Evolutionary conservation across 192 early-diverging fungal genomes (phyloP).

Genomic region (Funneliformis geosporum): DNA sequence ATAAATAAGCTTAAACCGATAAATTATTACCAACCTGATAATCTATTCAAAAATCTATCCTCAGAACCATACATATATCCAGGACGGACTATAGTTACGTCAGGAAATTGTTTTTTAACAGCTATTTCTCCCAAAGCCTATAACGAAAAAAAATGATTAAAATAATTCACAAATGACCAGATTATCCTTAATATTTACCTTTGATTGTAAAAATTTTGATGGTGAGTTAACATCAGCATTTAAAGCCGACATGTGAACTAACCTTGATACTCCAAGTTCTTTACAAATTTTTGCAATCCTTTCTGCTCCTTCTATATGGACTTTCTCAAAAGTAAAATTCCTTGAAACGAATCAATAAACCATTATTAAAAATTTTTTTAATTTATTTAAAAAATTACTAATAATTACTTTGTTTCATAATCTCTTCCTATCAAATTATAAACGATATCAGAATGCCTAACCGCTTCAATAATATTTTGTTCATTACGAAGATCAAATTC

Average conservation of each 20-base stretch:
- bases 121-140: conserved; percentile 89
- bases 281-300: conserved; percentile 74
- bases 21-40: conserved; percentile 59
- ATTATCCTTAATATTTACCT: conserved; percentile 56
- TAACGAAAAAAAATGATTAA: neutral
- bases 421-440: conserved; percentile 93
- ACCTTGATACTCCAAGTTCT: conserved; percentile 79
- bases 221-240: conserved; percentile 74
- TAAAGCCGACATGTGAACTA: conserved; percentile 89
- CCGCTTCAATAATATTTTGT: conserved; percentile 74
- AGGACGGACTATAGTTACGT: conserved; percentile 92
- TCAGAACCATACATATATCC: conserved; percentile 88
- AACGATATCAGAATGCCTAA: conserved; percentile 93
- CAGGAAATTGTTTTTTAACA: conserved; percentile 87
- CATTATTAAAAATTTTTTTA: neutral
- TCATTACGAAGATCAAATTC: conserved; percentile 91
- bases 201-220: conserved; percentile 79
- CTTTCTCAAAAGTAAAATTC: conserved; percentile 86
- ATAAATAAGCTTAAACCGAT: neutral
- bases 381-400: conserved; percentile 5
- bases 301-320: conserved; percentile 84
- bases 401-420: conserved; percentile 81
- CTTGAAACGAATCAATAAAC: conserved; percentile 42
- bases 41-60: conserved; percentile 89
- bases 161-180: neutral